Evolutionary conservation across 352 stramenopile species (phyloP).

Genomic region (Aphanomyces euteiches): DNA sequence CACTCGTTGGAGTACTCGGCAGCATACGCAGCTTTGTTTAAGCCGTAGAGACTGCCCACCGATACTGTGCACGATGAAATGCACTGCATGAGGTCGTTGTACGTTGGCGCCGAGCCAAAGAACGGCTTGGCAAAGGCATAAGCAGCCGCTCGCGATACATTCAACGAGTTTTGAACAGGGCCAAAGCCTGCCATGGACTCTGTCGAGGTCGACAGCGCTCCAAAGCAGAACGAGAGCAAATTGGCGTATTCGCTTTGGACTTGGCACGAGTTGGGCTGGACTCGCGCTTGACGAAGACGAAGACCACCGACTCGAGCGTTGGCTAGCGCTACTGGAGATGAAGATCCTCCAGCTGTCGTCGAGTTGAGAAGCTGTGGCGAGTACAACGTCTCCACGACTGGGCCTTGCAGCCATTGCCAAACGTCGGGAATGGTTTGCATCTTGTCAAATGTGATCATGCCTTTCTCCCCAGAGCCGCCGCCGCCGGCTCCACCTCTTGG

Average conservation of each 20-base stretch:
- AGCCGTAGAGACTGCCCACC: constrained; percentile 51
- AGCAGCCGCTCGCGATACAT: constrained; percentile 41
- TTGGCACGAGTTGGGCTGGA: constrained; percentile 51
- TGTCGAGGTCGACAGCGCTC: constrained; percentile 35
- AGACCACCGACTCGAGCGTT: constrained; percentile 55
- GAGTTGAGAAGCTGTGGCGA: constrained; percentile 29
- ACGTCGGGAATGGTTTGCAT: constrained; percentile 60
- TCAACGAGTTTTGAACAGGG: constrained; percentile 54
- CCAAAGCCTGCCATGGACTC: constrained; percentile 54
- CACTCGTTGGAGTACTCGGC: constrained; percentile 45
- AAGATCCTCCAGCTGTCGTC: constrained; percentile 18
- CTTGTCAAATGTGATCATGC: constrained; percentile 35
- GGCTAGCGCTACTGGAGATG: constrained; percentile 43
- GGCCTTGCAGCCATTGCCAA: constrained; percentile 59
- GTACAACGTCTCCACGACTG: constrained; percentile 57
- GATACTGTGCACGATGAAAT: constrained; percentile 45
- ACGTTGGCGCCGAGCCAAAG: constrained; percentile 50
- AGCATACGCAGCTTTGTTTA: constrained; percentile 53
- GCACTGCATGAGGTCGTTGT: constrained; percentile 52
- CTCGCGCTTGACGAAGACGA: constrained; percentile 50
- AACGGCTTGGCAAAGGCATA: constrained; percentile 49
- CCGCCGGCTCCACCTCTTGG: constrained; percentile 33
- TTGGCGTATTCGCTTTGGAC: constrained; percentile 48
- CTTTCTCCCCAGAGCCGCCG: not conserved
- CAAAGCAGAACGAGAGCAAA: constrained; percentile 63